Evolutionary conservation across 495 filamentous ascomycete species (phyloP).

Genomic region (Hypomontagnella monticulosa): DNA sequence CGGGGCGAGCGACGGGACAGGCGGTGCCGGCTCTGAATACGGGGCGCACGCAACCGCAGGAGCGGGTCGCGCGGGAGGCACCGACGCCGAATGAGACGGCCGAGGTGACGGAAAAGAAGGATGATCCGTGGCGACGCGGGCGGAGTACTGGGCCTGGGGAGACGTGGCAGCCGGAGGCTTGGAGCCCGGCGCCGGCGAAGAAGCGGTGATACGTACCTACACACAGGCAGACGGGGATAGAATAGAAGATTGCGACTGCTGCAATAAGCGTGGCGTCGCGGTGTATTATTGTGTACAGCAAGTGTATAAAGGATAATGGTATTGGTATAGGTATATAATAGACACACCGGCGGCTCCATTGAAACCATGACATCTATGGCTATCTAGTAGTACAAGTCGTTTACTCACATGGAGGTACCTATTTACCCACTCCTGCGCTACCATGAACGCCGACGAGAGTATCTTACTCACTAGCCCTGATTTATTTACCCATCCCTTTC

Average conservation of each 20-base stretch:
- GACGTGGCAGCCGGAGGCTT: conserved; percentile 79
- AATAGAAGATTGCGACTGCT: no score
- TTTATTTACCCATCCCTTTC: conserved; percentile 1
- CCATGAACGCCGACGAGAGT: no score
- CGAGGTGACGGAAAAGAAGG: conserved; percentile 40
- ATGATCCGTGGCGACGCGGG: conserved; percentile 72
- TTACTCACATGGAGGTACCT: no score
- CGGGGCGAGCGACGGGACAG: conserved; percentile 22
- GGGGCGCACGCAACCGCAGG: conserved; percentile 8
- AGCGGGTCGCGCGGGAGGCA: conserved; percentile 26
- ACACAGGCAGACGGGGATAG: background rate
- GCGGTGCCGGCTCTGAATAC: conserved; percentile 25
- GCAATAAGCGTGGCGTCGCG: background rate
- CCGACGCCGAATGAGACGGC: conserved; percentile 44
- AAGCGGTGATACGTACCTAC: conserved; percentile 41
- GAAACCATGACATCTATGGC: background rate
- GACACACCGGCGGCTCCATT: conserved; percentile 2
- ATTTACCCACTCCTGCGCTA: no score
- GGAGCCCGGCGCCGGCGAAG: conserved; percentile 63
- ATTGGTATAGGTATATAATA: conserved; percentile 4
- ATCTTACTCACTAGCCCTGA: background rate
- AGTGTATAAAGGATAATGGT: conserved; percentile 2
- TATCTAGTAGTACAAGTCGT: background rate
- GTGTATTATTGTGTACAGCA: conserved; percentile 30
- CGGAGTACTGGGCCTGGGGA: conserved; percentile 65